Conservation (phyloP, 805 yeast species). For the Schwanniomyces sp. region DNA sequence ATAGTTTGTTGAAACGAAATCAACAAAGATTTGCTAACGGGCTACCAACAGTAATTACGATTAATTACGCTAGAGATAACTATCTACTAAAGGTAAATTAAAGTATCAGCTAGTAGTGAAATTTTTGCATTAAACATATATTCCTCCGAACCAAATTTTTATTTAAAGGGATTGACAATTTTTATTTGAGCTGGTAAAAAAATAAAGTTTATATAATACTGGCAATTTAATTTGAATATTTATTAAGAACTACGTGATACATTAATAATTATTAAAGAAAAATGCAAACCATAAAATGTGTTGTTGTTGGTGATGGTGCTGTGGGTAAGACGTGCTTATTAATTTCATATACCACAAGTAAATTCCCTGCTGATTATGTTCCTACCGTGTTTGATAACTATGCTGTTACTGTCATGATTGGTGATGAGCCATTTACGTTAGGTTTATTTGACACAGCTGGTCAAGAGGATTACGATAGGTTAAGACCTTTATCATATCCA, state of each 20-base stretch:
- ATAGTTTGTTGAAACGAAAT: conserved; percentile 8
- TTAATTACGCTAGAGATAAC: background rate
- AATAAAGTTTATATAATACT: background rate
- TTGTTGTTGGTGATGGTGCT: conserved; percentile 99
- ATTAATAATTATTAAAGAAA: background rate
- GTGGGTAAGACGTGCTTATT: conserved; percentile 96
- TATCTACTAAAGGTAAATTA: background rate
- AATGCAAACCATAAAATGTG: conserved; percentile 81
- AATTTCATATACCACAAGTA: conserved; percentile 94
- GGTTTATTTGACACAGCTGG: conserved; percentile 99
- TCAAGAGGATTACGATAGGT: conserved; percentile 97
- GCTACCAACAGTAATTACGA: background rate
- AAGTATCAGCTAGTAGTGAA: background rate
- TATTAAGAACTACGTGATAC: background rate
- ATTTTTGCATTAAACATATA: background rate
- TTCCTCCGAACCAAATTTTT: background rate
- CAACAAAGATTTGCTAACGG: conserved; percentile 2
- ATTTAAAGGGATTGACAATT: background rate
- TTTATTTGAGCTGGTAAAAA: background rate
- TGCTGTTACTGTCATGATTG: conserved; percentile 93
- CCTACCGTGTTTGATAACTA: conserved; percentile 98
- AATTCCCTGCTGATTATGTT: conserved; percentile 96
- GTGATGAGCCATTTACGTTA: conserved; percentile 95
- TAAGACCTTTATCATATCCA: conserved; percentile 95
- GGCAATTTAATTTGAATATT: background rate